These are phyloP conservation scores for Pseudozyma tsukubaensis DNA, from an alignment of 1,284 basidiomycete species.

Conservation along the genomic window DNA sequence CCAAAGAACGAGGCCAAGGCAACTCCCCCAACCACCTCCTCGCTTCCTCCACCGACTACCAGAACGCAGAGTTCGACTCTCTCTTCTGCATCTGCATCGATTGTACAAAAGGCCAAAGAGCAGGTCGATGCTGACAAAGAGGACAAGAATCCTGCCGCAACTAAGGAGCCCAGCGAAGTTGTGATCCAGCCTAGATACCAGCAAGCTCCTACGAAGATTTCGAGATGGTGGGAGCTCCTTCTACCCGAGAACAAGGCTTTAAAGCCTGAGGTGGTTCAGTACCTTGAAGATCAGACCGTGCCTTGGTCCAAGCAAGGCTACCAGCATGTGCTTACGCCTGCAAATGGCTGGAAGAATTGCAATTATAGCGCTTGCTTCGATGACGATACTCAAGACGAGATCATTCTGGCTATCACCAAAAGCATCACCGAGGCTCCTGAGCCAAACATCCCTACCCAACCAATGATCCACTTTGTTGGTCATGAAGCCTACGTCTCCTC, in stretches of 20 bases:
- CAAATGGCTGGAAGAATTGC: not conserved
- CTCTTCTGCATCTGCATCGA: no score
- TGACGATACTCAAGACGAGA: conserved; percentile 4
- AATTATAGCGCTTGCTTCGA: not conserved
- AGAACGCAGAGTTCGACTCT: no score
- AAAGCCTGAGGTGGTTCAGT: not conserved
- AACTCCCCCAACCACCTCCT: no score
- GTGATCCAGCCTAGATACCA: no score
- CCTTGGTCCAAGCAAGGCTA: conserved; percentile 3
- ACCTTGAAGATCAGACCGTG: not conserved
- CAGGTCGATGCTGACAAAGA: no score
- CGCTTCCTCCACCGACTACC: no score
- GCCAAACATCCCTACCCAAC: not conserved
- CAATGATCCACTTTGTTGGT: not conserved
- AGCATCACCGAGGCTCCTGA: not conserved
- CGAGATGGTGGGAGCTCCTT: conserved; percentile 5
- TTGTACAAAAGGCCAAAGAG: no score
- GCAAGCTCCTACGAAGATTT: conserved; percentile 1
- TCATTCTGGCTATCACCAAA: not conserved
- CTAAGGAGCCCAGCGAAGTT: no score
- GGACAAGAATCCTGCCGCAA: no score
- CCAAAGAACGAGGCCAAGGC: no score
- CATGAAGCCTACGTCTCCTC: not conserved
- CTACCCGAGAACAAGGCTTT: not conserved
- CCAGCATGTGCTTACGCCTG: not conserved